These are phyloP conservation scores for Plasmodium vivax DNA, from an alignment of 169 alveolate species.

Conservation along the genomic window DNA sequence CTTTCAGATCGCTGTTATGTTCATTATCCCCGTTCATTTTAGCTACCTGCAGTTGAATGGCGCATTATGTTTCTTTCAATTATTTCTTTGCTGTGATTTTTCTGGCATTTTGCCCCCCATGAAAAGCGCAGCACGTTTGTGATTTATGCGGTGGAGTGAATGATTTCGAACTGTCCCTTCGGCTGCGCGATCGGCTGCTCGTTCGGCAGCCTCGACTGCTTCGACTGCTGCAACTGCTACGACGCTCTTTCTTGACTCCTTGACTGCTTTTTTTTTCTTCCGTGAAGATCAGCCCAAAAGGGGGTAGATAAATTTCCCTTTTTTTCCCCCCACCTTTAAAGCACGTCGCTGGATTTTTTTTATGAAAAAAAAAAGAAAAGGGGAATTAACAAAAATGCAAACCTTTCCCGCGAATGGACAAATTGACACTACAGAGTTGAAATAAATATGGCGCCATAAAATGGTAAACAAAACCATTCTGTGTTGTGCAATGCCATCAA, in stretches of 20 bases:
- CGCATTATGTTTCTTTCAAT: background rate
- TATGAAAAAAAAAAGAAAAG: background rate
- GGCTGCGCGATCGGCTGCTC: background rate
- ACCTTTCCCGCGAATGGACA: background rate
- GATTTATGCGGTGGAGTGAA: background rate
- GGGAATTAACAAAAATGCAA: background rate
- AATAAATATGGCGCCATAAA: background rate
- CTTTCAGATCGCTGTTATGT: background rate
- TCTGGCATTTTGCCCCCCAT: background rate
- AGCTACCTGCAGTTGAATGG: background rate
- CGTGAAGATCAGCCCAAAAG: background rate
- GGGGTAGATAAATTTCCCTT: background rate
- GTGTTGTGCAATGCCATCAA: background rate
- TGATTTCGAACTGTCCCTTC: background rate
- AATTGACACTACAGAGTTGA: background rate
- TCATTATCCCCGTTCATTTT: conserved; percentile 27
- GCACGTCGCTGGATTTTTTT: background rate
- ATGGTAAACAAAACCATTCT: background rate
- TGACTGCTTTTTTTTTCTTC: conserved; percentile 5
- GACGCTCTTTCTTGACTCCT: background rate
- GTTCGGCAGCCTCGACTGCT: background rate
- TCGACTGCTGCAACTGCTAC: background rate
- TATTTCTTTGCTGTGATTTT: background rate
- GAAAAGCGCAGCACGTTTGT: background rate
- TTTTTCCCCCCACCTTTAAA: background rate